phyloP scores from a whole-genome alignment of 1,284 basidiomycete species.

The Rhodotorula glutinis region DNA sequence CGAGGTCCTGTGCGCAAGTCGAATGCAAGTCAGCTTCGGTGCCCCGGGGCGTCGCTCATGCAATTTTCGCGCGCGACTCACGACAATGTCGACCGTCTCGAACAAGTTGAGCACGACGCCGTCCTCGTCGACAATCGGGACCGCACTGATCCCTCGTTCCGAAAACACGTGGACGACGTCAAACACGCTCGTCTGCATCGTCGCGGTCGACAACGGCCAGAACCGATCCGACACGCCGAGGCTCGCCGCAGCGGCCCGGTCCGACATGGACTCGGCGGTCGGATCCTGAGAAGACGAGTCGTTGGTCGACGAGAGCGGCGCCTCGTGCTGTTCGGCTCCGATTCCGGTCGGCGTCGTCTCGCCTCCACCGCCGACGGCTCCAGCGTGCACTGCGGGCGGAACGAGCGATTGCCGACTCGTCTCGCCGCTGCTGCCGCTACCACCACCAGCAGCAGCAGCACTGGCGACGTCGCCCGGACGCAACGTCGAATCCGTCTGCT shows the following conservation, averaged over 20 bases:
- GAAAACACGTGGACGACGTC: conserved; percentile 99
- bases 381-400: not conserved
- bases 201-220: conserved; percentile 89
- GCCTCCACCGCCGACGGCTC: not conserved
- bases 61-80: conserved; percentile 53
- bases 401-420: not conserved
- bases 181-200: conserved; percentile 86
- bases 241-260: not conserved
- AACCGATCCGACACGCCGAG: conserved; percentile 29
- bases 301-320: not conserved
- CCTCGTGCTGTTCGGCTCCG: not conserved
- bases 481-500: not conserved
- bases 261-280: not conserved
- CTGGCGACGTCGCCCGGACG: not conserved
- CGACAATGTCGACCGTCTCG: conserved; percentile 98
- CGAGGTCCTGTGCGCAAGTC: conserved; percentile 65
- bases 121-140: conserved; percentile 76
- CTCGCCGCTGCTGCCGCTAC: not conserved
- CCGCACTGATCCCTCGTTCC: conserved; percentile 89
- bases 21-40: too few relatives aligned
- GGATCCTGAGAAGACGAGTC: not conserved
- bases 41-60: not conserved
- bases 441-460: not conserved
- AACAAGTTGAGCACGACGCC: conserved; percentile 95
- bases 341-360: not conserved